Evolutionary conservation across 148 eudicot genomes (phyloP).

Genomic region (Rhododendron vialii): DNA sequence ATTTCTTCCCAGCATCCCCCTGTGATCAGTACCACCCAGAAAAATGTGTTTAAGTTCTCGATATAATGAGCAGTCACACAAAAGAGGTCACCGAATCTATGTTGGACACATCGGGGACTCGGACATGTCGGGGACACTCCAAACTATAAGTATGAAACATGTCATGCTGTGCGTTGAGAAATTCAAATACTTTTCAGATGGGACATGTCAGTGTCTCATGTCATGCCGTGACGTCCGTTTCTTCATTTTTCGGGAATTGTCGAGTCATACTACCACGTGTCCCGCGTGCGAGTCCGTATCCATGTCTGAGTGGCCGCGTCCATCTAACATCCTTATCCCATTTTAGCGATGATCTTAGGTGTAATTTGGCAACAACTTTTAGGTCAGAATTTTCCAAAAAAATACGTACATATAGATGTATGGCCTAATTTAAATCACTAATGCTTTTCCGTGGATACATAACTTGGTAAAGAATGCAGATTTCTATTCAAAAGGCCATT

Average conservation of each 20-base stretch:
- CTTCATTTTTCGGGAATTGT: not conserved
- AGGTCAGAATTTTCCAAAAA: too few species aligned
- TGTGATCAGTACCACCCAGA: too few species aligned
- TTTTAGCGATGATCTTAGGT: too few species aligned
- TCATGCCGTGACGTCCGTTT: not conserved
- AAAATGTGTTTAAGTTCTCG: not conserved
- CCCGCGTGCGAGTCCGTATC: not conserved
- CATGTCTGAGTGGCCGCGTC: not conserved
- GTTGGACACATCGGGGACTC: not conserved
- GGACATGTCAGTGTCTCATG: not conserved
- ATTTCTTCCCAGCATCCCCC: conserved; percentile 28
- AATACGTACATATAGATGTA: too few species aligned
- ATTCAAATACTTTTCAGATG: not conserved
- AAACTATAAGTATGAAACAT: not conserved
- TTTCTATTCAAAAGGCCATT: not conserved
- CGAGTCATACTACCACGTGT: not conserved
- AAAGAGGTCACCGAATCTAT: not conserved
- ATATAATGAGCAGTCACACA: not conserved
- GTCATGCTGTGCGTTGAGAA: not conserved
- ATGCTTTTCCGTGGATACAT: too few species aligned
- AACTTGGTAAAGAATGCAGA: not conserved
- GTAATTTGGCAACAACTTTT: too few species aligned
- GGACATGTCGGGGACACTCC: not conserved
- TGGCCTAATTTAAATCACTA: too few species aligned
- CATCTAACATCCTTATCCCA: too few species aligned